Percentiles rank a stretch among this genome's conserved stretches.
These are phyloP conservation scores for Dioscorea alata DNA, from an alignment of 106 monocot species.

Conservation along the genomic window DNA sequence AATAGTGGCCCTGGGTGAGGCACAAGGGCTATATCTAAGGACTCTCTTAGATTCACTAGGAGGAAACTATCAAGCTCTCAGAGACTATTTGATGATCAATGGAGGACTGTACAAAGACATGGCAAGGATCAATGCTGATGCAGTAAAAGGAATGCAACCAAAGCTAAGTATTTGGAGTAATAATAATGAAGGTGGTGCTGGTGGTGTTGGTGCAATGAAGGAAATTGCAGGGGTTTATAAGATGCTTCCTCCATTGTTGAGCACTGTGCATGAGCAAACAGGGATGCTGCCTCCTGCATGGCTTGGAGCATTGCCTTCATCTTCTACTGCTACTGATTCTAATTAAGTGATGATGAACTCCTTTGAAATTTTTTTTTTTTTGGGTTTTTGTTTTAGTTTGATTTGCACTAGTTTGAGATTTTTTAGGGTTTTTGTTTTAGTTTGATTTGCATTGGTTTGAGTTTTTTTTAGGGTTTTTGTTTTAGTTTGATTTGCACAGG, in stretches of 20 bases:
- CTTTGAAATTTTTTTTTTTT: no score
- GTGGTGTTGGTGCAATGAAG: neutral
- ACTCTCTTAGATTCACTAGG: neutral
- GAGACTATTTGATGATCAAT: constrained; percentile 15
- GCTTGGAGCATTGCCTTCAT: neutral
- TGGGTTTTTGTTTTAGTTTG: no score
- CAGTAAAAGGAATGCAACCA: constrained; percentile 8
- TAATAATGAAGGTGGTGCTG: neutral
- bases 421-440: no score
- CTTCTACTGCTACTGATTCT: neutral
- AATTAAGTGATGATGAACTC: no score
- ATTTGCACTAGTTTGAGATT: no score
- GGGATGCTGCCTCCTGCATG: constrained; percentile 8
- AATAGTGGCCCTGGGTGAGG: constrained; percentile 1
- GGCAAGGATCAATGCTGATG: no score
- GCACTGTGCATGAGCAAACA: constrained; percentile 7
- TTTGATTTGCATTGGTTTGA: no score
- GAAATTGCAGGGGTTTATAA: constrained; percentile 5
- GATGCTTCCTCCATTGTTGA: constrained; percentile 4
- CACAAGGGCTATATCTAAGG: neutral
- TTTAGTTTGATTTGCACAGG: no score
- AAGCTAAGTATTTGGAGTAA: constrained; percentile 10
- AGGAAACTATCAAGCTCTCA: constrained; percentile 3
- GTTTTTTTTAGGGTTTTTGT: no score
- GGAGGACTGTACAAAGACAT: neutral